Base-by-base conservation (phyloP, 139 green algal species). In the Ettlia oleoabundans region DNA sequence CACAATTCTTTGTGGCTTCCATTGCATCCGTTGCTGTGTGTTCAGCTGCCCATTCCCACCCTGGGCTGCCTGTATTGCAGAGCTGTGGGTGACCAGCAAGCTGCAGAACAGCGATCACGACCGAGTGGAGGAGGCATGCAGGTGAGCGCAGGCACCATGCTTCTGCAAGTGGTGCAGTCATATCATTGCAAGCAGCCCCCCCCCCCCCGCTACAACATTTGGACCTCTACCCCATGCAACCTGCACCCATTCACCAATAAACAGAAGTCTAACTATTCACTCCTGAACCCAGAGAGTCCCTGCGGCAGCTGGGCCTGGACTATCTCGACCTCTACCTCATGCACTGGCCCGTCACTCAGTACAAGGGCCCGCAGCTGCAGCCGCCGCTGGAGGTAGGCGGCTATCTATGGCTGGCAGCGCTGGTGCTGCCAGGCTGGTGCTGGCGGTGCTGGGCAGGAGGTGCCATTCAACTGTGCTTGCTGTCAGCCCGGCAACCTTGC, bases 321-420 rank as follows among this genome's bases (percentile, higher is more conserved):
- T 96, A 98, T 73, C 86, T 98, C 9, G 96, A 98, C 82, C 85
- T 98, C 3, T 98, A 96, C 84, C 90, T 98, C 15, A 84, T 90
- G n/a, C 88, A 90, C 83, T 89, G 86, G 92, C 92, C 94, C 0
- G 72, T 90, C 15, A 93, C 82, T 0, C 88, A 86, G 26, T 89
- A 86, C 61, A 65, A 69, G 1, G 93, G 92, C 26, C 83, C 88
- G 6, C 22, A 38, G 10, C 82, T 97, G 7, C 55, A 84, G 9
- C 94, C 94, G 0, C 61, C 88, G 2, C 78, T 85, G 19, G 40
- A 76, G 43, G 73, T 80, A 26, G 63, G 55, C 21, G 18, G 47
- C 47, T 58, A 24, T 15, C 55, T 65, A 22, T 28, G 55, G 55
- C 15, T 65, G 55, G 18, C 55, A 65, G 55, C 21, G 28, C 22